These are phyloP conservation scores for Trifolium subterraneum DNA, from an alignment of 306 rosid species.

Conservation along the genomic window DNA sequence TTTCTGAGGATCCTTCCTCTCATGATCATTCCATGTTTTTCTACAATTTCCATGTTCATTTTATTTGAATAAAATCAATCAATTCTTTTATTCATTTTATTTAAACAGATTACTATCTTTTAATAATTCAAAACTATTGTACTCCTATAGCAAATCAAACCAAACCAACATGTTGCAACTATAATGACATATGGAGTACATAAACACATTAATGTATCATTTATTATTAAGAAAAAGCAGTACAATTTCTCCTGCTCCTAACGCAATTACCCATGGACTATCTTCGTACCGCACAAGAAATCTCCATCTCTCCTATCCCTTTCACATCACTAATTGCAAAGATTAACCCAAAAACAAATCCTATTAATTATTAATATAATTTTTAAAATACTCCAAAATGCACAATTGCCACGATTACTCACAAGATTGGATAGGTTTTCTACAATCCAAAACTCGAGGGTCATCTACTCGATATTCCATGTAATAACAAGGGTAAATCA, in stretches of 20 bases:
- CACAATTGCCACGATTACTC: slow-evolving; percentile 37
- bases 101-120: too few relatives aligned
- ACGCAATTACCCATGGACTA: slow-evolving; percentile 6
- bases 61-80: too few relatives aligned
- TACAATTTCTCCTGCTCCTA: background rate
- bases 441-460: slow-evolving; percentile 43
- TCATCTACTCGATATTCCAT: slow-evolving; percentile 51
- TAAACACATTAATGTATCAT: slow-evolving; percentile 9
- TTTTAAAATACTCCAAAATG: slow-evolving; percentile 14
- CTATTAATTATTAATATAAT: background rate
- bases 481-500: background rate
- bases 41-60: too few relatives aligned
- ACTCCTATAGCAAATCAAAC: too few relatives aligned
- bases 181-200: background rate
- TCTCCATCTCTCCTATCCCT: slow-evolving; percentile 6
- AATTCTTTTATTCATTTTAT: too few relatives aligned
- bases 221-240: background rate
- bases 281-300: slow-evolving; percentile 2
- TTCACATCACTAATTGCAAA: slow-evolving; percentile 6
- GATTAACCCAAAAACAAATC: background rate
- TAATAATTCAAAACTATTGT: too few relatives aligned
- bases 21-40: too few relatives aligned
- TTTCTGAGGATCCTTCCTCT: too few relatives aligned
- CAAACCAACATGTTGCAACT: too few relatives aligned
- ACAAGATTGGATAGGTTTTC: slow-evolving; percentile 39